Conservation (phyloP, 163 green algal species). For the Volvox carteri region DNA sequence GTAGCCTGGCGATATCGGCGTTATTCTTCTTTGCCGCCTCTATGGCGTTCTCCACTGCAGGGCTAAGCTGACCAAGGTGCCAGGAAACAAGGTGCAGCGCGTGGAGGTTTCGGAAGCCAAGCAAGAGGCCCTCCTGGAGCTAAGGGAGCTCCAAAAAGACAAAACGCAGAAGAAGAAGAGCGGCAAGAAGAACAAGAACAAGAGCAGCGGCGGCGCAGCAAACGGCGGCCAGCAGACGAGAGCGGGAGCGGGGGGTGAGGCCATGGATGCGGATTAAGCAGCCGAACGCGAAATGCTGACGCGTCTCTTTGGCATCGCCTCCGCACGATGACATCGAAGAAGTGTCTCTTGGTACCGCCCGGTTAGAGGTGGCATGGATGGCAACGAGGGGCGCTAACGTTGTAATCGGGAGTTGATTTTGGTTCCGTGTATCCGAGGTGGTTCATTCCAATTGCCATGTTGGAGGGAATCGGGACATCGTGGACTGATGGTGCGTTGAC, state of each 20-base stretch:
- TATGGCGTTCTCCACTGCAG: not conserved
- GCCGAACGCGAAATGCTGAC: not conserved
- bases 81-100: constrained; percentile 48
- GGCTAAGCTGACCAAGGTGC: constrained; percentile 48
- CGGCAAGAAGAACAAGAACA: constrained; percentile 43
- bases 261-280: constrained; percentile 12
- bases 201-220: not conserved
- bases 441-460: too few species aligned
- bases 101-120: constrained; percentile 49
- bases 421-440: too few species aligned
- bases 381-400: too few species aligned
- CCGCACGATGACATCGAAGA: too few species aligned
- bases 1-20: too few species aligned
- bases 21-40: too few species aligned
- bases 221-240: not conserved
- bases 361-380: too few species aligned
- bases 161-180: constrained; percentile 33
- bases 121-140: constrained; percentile 33
- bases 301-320: too few species aligned
- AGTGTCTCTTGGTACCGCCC: too few species aligned
- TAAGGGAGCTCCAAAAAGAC: constrained; percentile 34
- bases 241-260: not conserved
- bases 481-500: too few species aligned
- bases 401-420: too few species aligned
- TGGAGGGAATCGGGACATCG: too few species aligned